These are phyloP conservation scores for Phytophthora citrophthora DNA, from an alignment of 352 stramenopile species.

Conservation along the genomic window DNA sequence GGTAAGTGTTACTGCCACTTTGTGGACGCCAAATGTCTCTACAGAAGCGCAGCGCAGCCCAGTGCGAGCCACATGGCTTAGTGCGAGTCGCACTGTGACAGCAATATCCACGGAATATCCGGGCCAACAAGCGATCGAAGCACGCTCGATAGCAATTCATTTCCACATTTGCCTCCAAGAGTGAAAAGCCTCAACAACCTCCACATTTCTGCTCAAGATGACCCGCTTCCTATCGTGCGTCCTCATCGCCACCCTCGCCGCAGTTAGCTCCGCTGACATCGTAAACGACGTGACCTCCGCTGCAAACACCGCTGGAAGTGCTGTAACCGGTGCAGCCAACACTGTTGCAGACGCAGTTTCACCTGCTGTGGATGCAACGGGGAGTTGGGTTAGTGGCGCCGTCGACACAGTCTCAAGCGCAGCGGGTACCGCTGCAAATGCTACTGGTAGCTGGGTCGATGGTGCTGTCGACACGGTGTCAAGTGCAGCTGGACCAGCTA, in stretches of 20 bases:
- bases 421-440: constrained; percentile 11
- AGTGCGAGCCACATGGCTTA: no score
- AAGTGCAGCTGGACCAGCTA: constrained; percentile 2
- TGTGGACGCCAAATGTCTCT: constrained; percentile 25
- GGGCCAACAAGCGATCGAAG: background rate
- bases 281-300: constrained; percentile 16
- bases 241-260: constrained; percentile 14
- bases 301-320: constrained; percentile 21
- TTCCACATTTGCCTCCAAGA: constrained; percentile 27
- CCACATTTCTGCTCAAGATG: constrained; percentile 24
- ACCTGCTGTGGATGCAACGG: constrained; percentile 12
- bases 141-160: constrained; percentile 1
- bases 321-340: constrained; percentile 7
- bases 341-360: constrained; percentile 9
- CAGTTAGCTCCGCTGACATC: constrained; percentile 12
- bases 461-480: constrained; percentile 18
- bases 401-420: constrained; percentile 21
- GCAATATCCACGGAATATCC: constrained; percentile 2
- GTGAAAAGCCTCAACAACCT: constrained; percentile 12
- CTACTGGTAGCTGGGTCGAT: constrained; percentile 28
- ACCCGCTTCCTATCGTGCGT: constrained; percentile 28
- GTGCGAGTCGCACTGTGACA: background rate
- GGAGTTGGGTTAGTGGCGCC: constrained; percentile 25
- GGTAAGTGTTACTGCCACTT: background rate
- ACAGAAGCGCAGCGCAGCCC: background rate